Evolutionary conservation across 1,284 basidiomycete species (phyloP).

Genomic region (Flammula alnicola): DNA sequence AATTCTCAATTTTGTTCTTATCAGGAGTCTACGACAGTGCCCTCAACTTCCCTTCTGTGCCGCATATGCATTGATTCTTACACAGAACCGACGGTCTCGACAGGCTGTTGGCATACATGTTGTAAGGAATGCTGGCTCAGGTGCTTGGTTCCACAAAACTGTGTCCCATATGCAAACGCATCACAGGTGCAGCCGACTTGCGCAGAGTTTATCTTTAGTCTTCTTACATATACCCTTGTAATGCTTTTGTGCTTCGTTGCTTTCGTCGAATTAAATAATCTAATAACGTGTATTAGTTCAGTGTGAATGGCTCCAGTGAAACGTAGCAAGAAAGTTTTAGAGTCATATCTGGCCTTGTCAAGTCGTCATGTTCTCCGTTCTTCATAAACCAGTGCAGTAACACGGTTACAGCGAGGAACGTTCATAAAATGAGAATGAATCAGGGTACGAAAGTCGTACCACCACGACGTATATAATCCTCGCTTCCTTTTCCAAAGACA

Average conservation of each 20-base stretch:
- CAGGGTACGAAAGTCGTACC: conserved; percentile 47
- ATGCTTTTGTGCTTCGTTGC: conserved; percentile 4
- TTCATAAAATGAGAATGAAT: conserved; percentile 31
- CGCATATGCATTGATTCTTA: conserved; percentile 80
- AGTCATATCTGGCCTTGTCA: conserved; percentile 83
- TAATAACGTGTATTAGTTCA: conserved; percentile 7
- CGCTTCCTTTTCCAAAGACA: conserved; percentile 24
- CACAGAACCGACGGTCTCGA: conserved; percentile 77
- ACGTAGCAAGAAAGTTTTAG: conserved; percentile 12
- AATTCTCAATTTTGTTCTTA: neutral
- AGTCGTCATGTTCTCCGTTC: conserved; percentile 52
- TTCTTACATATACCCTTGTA: conserved; percentile 1
- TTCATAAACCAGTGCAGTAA: conserved; percentile 52
- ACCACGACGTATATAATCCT: conserved; percentile 78
- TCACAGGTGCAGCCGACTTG: conserved; percentile 72
- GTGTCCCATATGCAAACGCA: conserved; percentile 84
- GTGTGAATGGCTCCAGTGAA: neutral
- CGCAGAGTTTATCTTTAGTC: conserved; percentile 64
- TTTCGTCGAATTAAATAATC: neutral
- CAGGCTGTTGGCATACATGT: conserved; percentile 85
- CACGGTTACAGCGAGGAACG: conserved; percentile 50
- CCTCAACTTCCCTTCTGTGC: conserved; percentile 57
- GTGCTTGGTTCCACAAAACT: conserved; percentile 80
- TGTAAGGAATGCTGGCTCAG: conserved; percentile 80
- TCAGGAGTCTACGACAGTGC: conserved; percentile 29